phyloP scores from a whole-genome alignment of 2,329 filamentous ascomycete species.

The Aureobasidium sp. region DNA sequence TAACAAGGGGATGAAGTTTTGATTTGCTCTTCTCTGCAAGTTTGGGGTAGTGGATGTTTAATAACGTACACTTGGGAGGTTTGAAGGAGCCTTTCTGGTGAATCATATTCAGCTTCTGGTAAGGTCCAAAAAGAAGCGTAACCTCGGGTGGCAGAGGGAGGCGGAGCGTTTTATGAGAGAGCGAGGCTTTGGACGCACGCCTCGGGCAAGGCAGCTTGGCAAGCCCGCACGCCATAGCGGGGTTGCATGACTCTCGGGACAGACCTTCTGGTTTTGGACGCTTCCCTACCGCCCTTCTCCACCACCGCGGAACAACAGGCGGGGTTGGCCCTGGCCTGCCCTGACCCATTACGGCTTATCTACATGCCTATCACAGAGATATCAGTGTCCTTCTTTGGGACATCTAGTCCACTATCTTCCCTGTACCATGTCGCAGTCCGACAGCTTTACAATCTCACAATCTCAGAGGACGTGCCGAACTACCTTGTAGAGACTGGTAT shows the following conservation, averaged over 20 bases:
- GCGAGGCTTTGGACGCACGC: neutral
- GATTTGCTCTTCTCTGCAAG: neutral
- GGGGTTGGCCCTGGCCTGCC: neutral
- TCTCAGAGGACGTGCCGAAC: neutral
- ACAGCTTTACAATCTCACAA: neutral
- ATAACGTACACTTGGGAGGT: neutral
- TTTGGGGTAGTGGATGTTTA: neutral
- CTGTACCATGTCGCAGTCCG: neutral
- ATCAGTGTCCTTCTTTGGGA: neutral
- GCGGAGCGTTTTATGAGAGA: neutral
- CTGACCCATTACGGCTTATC: neutral
- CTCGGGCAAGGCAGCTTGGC: neutral
- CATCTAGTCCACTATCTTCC: neutral
- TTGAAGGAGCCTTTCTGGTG: neutral
- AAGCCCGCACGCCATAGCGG: conserved; percentile 2
- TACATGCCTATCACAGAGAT: neutral
- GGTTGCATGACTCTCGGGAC: neutral
- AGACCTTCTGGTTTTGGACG: neutral
- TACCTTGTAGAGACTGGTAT: neutral
- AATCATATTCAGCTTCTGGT: neutral
- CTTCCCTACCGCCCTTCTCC: neutral
- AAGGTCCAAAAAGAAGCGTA: neutral
- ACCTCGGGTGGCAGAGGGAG: neutral
- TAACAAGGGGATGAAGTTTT: neutral
- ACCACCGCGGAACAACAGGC: neutral